phyloP scores from a whole-genome alignment of 768 basidiomycete genomes.

The Psilocybe cubensis region DNA sequence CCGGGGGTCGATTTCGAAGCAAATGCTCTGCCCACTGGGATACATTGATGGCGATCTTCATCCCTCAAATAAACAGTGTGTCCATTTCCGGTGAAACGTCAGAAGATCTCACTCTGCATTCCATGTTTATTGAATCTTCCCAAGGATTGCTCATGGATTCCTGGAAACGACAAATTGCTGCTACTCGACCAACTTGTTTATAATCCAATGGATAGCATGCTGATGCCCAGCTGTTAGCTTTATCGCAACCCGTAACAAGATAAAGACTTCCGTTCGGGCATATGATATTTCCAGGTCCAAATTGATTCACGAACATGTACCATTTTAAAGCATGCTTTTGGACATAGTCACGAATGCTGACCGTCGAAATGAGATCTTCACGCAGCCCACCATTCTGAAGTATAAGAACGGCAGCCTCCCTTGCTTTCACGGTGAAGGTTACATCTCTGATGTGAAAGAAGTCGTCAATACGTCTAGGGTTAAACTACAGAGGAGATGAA shows the following conservation, averaged over 20 bases:
- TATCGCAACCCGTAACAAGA: constrained; percentile 13
- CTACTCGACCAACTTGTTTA: neutral
- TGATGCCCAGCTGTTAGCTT: neutral
- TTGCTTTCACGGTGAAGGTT: neutral
- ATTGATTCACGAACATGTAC: constrained; percentile 3
- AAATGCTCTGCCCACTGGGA: neutral
- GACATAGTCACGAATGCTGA: constrained; percentile 1
- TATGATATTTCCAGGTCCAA: too few relatives aligned
- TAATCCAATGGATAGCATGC: neutral
- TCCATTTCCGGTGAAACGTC: neutral
- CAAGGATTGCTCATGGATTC: neutral
- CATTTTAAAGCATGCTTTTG: constrained; percentile 15
- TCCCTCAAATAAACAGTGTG: constrained; percentile 4
- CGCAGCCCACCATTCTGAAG: constrained; percentile 15
- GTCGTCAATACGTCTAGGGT: neutral
- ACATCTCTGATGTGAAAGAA: too few relatives aligned
- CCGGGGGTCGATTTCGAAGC: neutral
- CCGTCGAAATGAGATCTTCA: constrained; percentile 8
- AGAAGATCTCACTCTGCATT: neutral
- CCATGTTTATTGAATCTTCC: neutral
- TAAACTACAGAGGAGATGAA: constrained; percentile 4
- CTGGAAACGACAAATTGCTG: neutral
- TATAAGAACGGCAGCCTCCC: constrained; percentile 11
- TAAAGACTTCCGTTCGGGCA: constrained; percentile 6
- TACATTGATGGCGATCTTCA: neutral